A percentile compares a stretch with the other conserved stretches of the same genome.
Evolutionary conservation across 768 basidiomycete genomes (phyloP).

Genomic region (Symmetrospora coprosmae): DNA sequence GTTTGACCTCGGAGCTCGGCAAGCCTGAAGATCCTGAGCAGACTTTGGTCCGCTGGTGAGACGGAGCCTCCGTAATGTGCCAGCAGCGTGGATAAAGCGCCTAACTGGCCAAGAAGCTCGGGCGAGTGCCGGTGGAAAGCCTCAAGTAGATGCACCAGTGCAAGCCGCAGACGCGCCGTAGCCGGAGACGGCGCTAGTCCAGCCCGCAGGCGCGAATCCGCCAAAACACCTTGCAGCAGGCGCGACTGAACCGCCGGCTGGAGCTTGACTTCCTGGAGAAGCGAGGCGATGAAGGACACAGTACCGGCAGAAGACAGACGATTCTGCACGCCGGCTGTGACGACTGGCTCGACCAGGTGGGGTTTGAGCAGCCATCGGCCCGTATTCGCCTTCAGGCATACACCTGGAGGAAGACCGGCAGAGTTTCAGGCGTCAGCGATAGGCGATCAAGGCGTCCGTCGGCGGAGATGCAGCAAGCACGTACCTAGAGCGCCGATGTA

Average conservation of each 20-base stretch:
- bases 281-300: neutral
- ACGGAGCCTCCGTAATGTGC: conserved; percentile 64
- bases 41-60: conserved; percentile 54
- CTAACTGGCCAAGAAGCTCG: neutral
- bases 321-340: conserved; percentile 51
- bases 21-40: conserved; percentile 25
- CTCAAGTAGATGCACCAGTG: neutral
- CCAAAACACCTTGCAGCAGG: neutral
- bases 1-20: conserved; percentile 10
- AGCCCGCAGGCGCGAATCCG: conserved; percentile 36
- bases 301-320: conserved; percentile 38
- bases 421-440: conserved; percentile 1
- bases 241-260: conserved; percentile 37
- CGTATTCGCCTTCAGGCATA: neutral
- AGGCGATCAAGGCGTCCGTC: neutral
- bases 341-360: conserved; percentile 56
- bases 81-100: conserved; percentile 48
- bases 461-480: no score
- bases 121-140: neutral
- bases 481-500: conserved; percentile 25
- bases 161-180: neutral
- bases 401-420: neutral
- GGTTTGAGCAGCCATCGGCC: conserved; percentile 40
- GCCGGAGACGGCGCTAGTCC: conserved; percentile 51
- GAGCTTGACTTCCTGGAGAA: conserved; percentile 39